Evolutionary conservation across 2,329 filamentous ascomycete species (phyloP).

Genomic region (Calonectria ilicicola): DNA sequence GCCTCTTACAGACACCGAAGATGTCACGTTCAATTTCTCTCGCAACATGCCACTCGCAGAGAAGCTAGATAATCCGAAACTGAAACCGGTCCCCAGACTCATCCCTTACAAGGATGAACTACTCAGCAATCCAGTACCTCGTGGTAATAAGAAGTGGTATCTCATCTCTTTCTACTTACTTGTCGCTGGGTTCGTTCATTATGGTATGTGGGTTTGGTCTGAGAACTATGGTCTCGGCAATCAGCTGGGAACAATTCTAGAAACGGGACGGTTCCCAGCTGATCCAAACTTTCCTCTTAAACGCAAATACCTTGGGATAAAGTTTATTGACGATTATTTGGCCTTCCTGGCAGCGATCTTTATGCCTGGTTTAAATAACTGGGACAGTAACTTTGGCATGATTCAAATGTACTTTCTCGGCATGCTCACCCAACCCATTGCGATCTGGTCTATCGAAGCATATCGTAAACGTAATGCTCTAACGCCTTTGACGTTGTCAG

Average conservation of each 20-base stretch:
- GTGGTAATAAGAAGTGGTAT: slow-evolving; percentile 8
- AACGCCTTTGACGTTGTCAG: slow-evolving; percentile 12
- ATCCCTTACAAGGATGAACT: slow-evolving; percentile 25
- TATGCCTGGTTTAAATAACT: slow-evolving; percentile 17
- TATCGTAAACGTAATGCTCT: slow-evolving; percentile 19
- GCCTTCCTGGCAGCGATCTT: slow-evolving; percentile 6
- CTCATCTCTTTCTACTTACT: slow-evolving; percentile 14
- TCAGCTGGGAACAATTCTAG: not conserved
- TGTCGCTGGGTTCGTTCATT: slow-evolving; percentile 10
- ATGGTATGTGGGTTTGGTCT: slow-evolving; percentile 17
- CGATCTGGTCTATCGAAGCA: slow-evolving; percentile 16
- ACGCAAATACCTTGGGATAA: slow-evolving; percentile 12
- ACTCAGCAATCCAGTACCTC: not conserved
- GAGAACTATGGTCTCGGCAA: not conserved
- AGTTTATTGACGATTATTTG: slow-evolving; percentile 17
- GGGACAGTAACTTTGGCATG: slow-evolving; percentile 10
- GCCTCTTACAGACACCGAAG: slow-evolving; percentile 13
- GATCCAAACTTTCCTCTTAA: slow-evolving; percentile 2
- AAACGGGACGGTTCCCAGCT: slow-evolving; percentile 1
- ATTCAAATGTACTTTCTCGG: slow-evolving; percentile 23
- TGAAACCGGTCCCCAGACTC: slow-evolving; percentile 5
- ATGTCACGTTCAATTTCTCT: slow-evolving; percentile 22
- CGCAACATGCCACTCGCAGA: slow-evolving; percentile 21
- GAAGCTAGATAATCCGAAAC: slow-evolving; percentile 13
- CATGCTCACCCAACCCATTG: slow-evolving; percentile 20